phyloP scores from a whole-genome alignment of 257 asterid species.

The Nicotiana undulata region DNA sequence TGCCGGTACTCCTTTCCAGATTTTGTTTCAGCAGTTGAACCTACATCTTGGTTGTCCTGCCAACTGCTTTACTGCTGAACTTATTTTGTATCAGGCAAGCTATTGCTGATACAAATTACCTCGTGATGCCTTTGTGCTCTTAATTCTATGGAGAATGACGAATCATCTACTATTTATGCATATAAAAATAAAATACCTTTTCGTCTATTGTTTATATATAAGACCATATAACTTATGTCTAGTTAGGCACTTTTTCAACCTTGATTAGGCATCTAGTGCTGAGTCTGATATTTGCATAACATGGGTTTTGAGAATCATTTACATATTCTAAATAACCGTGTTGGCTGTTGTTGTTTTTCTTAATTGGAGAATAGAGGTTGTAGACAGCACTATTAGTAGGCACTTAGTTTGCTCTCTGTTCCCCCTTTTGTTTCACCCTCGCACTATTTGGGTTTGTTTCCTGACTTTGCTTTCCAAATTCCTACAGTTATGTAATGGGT shows the following conservation, averaged over 20 bases:
- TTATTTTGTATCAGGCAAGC: background rate
- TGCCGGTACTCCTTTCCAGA: background rate
- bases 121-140: background rate
- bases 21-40: background rate
- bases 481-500: slow-evolving; percentile 94
- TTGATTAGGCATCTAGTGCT: background rate
- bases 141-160: background rate
- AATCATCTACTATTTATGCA: background rate
- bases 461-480: slow-evolving; percentile 10
- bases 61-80: background rate
- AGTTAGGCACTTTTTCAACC: background rate
- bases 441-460: background rate
- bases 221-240: background rate
- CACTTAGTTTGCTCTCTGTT: slow-evolving; percentile 1
- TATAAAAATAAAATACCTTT: background rate
- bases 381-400: background rate
- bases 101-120: background rate
- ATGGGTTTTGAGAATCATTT: background rate
- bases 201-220: background rate
- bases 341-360: background rate
- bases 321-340: background rate
- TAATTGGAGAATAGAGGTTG: background rate
- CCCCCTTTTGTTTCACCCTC: background rate
- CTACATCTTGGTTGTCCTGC: background rate
- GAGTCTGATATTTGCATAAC: background rate